Evolutionary conservation across 129 eudicot species (phyloP), one percentile per base, ranked within the genome.

Genomic region (Tagetes erecta): DNA sequence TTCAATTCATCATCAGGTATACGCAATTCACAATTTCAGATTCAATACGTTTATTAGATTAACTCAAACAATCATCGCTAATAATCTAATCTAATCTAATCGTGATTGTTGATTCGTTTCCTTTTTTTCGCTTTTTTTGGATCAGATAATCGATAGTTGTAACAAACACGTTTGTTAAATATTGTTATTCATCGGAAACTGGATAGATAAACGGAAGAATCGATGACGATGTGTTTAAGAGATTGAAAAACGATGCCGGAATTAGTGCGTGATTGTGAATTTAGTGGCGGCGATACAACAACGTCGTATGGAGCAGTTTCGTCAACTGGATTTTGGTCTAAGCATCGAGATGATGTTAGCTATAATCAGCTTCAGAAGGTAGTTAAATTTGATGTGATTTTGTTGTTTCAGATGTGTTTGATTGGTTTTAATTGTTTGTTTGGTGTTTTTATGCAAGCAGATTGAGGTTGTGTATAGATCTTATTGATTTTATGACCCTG

Each of bases 361-460:
- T 84, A 82, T 63, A 86, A 87, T 84, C 95, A 87, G 86, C 97
- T 93, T 56, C 92, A 90, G 86, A 90, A 93, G 98, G 98, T 93
- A 77, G 40, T 69, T 36, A 3, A 44, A 76, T 79, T 72, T 27
- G 69, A 79, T 79, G 50, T 41, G 31, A 4, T 62, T 75, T 52
- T 42, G 8, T 7, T 12, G 34, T 65, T 39, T 4, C 65, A 41
- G 46, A 55, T 78, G 34, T 46, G 11, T 3, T 60, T 49, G 41
- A 37, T 40, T 71, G 31, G 40, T 30, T 20, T 11, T 78, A 4
- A 37, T 75, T 67, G 69, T 64, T 58, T 9, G 27, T 39, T 72
- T 20, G 37, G 50, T 40, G 45, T 67, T 5, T 52, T 2, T 67
- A 66, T 67, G 8, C 3, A 53, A 53, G 7, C 73, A 40, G 66